phyloP scores from a whole-genome alignment of 139 green algal species.

The Coccomyxa sp. region DNA sequence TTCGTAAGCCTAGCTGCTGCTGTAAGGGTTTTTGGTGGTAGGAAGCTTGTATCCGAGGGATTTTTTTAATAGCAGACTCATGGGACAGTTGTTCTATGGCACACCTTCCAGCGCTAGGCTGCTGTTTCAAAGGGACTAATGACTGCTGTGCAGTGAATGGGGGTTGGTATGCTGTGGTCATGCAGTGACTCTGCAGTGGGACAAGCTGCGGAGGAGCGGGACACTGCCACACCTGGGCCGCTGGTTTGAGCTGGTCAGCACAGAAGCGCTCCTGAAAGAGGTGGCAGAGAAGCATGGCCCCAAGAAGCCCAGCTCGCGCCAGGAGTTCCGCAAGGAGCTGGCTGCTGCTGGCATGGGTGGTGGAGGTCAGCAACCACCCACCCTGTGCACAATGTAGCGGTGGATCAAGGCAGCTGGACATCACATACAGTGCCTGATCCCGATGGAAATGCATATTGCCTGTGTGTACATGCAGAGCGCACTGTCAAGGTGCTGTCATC shows the following conservation, averaged over 20 bases:
- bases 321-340: conserved; percentile 19
- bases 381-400: not conserved
- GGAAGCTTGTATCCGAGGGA: no score
- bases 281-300: conserved; percentile 31
- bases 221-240: conserved; percentile 66
- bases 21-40: not conserved
- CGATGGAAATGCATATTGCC: not conserved
- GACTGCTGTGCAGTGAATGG: not conserved
- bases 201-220: conserved; percentile 49
- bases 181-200: conserved; percentile 47
- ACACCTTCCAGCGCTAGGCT: not conserved
- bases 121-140: not conserved
- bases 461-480: not conserved
- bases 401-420: not conserved
- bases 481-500: not conserved
- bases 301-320: conserved; percentile 29
- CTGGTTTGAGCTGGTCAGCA: conserved; percentile 68
- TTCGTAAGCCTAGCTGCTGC: not conserved
- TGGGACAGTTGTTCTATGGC: not conserved
- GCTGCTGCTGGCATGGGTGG: conserved; percentile 27
- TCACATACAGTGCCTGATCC: not conserved
- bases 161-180: not conserved
- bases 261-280: conserved; percentile 36
- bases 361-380: conserved; percentile 17
- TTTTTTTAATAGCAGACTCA: no score